Percentiles rank a stretch among this genome's conserved stretches.
Conservation (phyloP, 2,329 filamentous ascomycete genomes). For the Pseudocercospora vitis region DNA sequence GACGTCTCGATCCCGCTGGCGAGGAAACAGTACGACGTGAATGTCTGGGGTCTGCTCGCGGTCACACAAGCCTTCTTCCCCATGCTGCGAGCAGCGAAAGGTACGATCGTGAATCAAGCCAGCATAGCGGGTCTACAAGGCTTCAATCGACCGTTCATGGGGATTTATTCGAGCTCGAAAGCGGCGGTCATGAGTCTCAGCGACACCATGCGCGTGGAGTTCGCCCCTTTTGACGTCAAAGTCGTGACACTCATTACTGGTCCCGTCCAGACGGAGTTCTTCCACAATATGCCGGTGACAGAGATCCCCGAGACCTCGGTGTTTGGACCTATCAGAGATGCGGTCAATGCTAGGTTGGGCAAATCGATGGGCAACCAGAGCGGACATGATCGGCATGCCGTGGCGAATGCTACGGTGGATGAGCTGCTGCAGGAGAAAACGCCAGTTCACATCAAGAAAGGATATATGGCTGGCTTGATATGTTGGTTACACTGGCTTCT, state of each 20-base stretch:
- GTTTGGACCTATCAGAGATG: constrained; percentile 51
- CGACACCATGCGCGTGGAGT: constrained; percentile 32
- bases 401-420: constrained; percentile 19
- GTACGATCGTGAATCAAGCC: constrained; percentile 42
- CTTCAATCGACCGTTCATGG: constrained; percentile 31
- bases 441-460: constrained; percentile 16
- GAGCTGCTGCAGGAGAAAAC: constrained; percentile 15
- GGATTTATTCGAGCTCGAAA: constrained; percentile 39
- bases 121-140: constrained; percentile 33
- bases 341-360: constrained; percentile 28
- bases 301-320: constrained; percentile 47
- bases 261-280: constrained; percentile 19
- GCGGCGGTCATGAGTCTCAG: constrained; percentile 28
- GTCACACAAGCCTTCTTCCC: constrained; percentile 50
- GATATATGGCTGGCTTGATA: constrained; percentile 18
- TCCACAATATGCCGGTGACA: constrained; percentile 37
- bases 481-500: constrained; percentile 20
- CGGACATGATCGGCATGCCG: constrained; percentile 17
- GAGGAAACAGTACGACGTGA: constrained; percentile 52
- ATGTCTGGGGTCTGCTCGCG: constrained; percentile 48
- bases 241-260: constrained; percentile 27
- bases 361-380: constrained; percentile 5
- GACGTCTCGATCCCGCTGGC: constrained; percentile 42
- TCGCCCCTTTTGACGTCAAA: constrained; percentile 34
- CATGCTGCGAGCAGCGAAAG: constrained; percentile 42